A percentile compares a stretch with the other conserved stretches of the same genome.
Evolutionary conservation across 495 filamentous ascomycete species (phyloP).

Genomic region (Aspergillus indologenus): DNA sequence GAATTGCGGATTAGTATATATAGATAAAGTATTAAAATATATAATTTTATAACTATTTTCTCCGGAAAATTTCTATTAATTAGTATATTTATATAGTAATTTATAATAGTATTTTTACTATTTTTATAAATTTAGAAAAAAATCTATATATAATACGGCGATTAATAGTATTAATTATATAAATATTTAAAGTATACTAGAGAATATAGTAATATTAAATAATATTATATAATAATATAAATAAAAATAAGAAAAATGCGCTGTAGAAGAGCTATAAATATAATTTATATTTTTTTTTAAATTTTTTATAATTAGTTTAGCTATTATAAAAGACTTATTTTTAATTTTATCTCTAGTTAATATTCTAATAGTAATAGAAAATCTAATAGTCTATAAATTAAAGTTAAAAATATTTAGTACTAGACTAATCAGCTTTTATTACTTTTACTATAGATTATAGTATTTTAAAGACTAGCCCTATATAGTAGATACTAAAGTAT

Average conservation of each 20-base stretch:
- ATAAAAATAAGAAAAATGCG: slow-evolving; percentile 6
- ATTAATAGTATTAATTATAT: slow-evolving; percentile 8
- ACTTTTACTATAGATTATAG: slow-evolving; percentile 1
- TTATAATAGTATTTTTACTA: slow-evolving; percentile 8
- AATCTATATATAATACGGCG: slow-evolving; percentile 6
- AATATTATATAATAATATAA: slow-evolving; percentile 5
- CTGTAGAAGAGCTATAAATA: slow-evolving; percentile 5
- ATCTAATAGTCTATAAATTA: slow-evolving; percentile 3
- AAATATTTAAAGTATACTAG: slow-evolving; percentile 3
- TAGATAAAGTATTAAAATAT: slow-evolving; percentile 1
- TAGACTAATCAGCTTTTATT: slow-evolving; percentile 4
- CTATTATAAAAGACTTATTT: slow-evolving; percentile 4
- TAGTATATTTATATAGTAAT: slow-evolving; percentile 8
- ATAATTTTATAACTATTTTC: slow-evolving; percentile 9
- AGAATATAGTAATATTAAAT: slow-evolving; percentile 3
- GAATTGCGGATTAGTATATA: slow-evolving; percentile 7
- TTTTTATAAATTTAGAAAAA: slow-evolving; percentile 10
- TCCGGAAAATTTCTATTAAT: slow-evolving; percentile 8
- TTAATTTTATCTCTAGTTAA: slow-evolving; percentile 5
- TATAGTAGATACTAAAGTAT: background rate
- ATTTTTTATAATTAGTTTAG: slow-evolving; percentile 4
- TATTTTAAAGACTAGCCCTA: background rate
- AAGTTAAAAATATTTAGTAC: slow-evolving; percentile 2
- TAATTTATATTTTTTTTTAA: slow-evolving; percentile 2
- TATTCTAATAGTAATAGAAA: slow-evolving; percentile 3